These are phyloP conservation scores for Trypanosoma grayi DNA, from an alignment of 208 protist species.

Conservation along the genomic window DNA sequence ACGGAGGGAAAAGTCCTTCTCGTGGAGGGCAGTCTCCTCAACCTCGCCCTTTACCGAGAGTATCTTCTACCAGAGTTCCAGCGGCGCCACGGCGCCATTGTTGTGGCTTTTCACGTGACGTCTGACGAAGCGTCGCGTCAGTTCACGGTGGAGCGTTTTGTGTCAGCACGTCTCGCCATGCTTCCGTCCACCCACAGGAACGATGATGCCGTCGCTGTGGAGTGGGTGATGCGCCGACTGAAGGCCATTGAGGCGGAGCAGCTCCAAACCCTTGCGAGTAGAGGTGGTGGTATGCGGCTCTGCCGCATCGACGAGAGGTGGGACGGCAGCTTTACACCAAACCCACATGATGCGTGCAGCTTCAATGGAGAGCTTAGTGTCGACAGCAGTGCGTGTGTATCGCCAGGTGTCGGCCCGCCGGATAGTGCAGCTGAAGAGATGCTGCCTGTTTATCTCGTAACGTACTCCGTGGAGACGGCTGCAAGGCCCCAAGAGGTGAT, in stretches of 20 bases:
- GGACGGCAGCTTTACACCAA: not conserved
- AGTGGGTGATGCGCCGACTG: constrained; percentile 15
- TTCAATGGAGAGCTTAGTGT: not conserved
- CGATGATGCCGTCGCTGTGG: not conserved
- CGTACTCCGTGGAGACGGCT: constrained; percentile 2
- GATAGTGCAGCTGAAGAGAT: constrained; percentile 4
- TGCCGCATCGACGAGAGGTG: constrained; percentile 1
- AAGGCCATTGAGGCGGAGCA: constrained; percentile 6
- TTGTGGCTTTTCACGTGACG: constrained; percentile 19
- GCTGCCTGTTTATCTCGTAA: constrained; percentile 13
- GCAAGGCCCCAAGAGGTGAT: constrained; percentile 9
- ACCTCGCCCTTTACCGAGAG: constrained; percentile 26
- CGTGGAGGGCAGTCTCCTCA: constrained; percentile 44
- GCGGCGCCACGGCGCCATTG: constrained; percentile 14
- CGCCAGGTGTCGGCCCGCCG: not conserved
- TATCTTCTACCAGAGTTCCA: constrained; percentile 30
- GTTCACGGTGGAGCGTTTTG: constrained; percentile 12
- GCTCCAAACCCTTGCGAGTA: not conserved
- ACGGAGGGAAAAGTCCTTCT: constrained; percentile 47
- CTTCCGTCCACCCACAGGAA: not conserved
- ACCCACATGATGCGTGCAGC: no score
- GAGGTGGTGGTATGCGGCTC: not conserved
- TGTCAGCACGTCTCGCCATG: not conserved
- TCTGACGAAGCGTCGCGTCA: constrained; percentile 8
- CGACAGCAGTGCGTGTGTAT: not conserved